A percentile compares a stretch with the other conserved stretches of the same genome.
phyloP scores from a whole-genome alignment of 805 yeast genomes.

The Pichia californica region DNA sequence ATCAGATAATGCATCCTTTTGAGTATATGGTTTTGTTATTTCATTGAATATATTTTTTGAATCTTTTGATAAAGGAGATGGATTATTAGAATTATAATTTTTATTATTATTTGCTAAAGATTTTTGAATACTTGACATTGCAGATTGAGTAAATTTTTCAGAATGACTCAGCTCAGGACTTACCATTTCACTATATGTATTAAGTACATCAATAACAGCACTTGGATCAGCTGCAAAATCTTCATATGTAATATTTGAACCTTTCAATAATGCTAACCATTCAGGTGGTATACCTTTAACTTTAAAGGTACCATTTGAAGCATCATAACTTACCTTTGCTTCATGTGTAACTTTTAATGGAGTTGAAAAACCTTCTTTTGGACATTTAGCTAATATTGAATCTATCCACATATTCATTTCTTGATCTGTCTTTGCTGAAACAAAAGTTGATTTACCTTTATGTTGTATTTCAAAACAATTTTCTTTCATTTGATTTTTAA shows the following conservation, averaged over 20 bases:
- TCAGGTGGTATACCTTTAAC: constrained; percentile 48
- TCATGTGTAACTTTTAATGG: constrained; percentile 95
- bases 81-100: background rate
- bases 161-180: constrained; percentile 33
- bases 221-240: constrained; percentile 60
- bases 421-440: constrained; percentile 69
- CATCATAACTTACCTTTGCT: constrained; percentile 84
- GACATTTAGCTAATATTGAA: constrained; percentile 73
- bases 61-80: background rate
- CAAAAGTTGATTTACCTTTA: constrained; percentile 58
- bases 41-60: constrained; percentile 19
- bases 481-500: constrained; percentile 65
- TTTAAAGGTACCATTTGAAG: constrained; percentile 55
- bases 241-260: constrained; percentile 54
- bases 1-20: constrained; percentile 10
- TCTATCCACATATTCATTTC: constrained; percentile 90
- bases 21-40: constrained; percentile 28
- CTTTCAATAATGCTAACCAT: constrained; percentile 50
- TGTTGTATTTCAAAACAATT: constrained; percentile 76
- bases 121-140: constrained; percentile 2
- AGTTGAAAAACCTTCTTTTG: constrained; percentile 62
- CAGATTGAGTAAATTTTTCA: constrained; percentile 4
- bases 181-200: constrained; percentile 40
- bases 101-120: background rate
- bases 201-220: constrained; percentile 56